These are phyloP conservation scores for Russula foetens DNA, from an alignment of 768 basidiomycete genomes.

Conservation along the genomic window DNA sequence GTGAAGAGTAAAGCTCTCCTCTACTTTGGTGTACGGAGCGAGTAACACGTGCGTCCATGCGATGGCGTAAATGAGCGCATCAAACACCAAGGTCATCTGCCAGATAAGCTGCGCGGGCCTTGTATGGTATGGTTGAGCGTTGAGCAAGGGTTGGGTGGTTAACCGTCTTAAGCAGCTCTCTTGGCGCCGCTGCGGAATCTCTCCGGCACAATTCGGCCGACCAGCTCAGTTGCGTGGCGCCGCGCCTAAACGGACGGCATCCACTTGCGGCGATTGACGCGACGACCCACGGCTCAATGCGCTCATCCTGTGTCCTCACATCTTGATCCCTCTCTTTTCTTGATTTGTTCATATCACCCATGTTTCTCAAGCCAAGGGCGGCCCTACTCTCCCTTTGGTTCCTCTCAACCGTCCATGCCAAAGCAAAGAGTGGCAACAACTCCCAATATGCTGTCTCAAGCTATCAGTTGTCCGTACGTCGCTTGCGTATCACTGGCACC, in stretches of 20 bases:
- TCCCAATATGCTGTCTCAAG: not conserved
- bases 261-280: not conserved
- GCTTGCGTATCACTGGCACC: not conserved
- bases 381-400: not conserved
- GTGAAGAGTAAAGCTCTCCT: slow-evolving; percentile 95
- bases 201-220: too few species aligned
- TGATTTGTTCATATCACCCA: not conserved
- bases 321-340: not conserved
- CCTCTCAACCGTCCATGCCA: not conserved
- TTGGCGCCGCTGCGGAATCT: too few species aligned
- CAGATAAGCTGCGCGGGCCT: not conserved
- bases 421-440: not conserved
- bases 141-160: too few species aligned
- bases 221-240: too few species aligned
- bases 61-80: slow-evolving; percentile 41
- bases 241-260: not conserved
- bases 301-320: too few species aligned
- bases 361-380: slow-evolving; percentile 1
- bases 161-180: too few species aligned
- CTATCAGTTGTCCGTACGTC: slow-evolving; percentile 3
- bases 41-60: slow-evolving; percentile 64
- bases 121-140: too few species aligned
- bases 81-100: slow-evolving; percentile 35
- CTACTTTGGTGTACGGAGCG: slow-evolving; percentile 91
- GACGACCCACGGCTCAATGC: not conserved